These are phyloP conservation scores for Lagenaria siceraria DNA, from an alignment of 306 rosid species.

Conservation along the genomic window DNA sequence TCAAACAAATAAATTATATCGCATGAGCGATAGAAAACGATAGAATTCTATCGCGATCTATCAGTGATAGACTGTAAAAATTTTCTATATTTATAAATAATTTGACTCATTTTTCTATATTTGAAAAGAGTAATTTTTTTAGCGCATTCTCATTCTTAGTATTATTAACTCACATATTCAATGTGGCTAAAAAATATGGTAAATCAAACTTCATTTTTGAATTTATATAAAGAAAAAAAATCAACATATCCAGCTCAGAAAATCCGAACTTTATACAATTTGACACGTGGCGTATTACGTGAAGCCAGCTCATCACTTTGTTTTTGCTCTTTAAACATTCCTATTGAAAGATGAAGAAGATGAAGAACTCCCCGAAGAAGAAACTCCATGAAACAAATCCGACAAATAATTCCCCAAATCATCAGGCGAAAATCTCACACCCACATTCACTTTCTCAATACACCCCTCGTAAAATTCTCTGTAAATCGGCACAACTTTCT, in stretches of 20 bases:
- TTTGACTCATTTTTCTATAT: too few species aligned
- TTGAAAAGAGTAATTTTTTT: too few species aligned
- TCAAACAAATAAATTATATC: too few species aligned
- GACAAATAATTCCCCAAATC: constrained; percentile 47
- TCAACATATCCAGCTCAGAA: neutral
- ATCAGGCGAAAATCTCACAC: constrained; percentile 25
- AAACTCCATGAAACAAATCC: constrained; percentile 30
- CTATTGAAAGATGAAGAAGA: neutral
- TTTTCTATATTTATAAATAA: too few species aligned
- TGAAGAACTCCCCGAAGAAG: constrained; percentile 8
- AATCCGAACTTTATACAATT: neutral
- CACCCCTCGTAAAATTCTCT: constrained; percentile 19
- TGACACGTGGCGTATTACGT: neutral
- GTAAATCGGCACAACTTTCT: constrained; percentile 25
- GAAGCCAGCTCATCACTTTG: neutral
- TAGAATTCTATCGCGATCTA: too few species aligned
- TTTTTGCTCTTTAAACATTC: neutral
- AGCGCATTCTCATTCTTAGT: too few species aligned
- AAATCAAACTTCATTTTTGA: too few species aligned
- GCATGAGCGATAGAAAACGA: too few species aligned
- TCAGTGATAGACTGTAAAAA: too few species aligned
- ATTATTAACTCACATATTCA: too few species aligned
- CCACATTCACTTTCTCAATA: neutral
- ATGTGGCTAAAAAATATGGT: too few species aligned
- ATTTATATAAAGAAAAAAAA: too few species aligned